Percentiles rank a stretch among this genome's conserved stretches.
phyloP scores from a whole-genome alignment of 768 basidiomycete species.

The Jaapia argillacea region DNA sequence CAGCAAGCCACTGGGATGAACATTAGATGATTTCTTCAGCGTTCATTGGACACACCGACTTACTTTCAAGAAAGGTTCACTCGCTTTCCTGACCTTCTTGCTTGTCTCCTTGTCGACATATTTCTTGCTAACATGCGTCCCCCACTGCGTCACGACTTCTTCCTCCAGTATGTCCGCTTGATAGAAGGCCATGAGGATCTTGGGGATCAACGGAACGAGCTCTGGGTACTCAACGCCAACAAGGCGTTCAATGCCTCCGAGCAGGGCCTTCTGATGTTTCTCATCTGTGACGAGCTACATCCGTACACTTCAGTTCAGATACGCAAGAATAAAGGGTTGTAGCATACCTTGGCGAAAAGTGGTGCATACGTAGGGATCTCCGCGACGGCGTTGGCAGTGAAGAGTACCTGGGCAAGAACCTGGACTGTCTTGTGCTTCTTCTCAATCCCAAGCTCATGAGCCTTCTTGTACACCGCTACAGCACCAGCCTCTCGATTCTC shows the following conservation, averaged over 20 bases:
- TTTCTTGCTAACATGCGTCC: slow-evolving; percentile 93
- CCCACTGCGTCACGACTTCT: slow-evolving; percentile 84
- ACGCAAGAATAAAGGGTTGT: slow-evolving; percentile 8
- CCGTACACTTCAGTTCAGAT: neutral
- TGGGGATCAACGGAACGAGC: slow-evolving; percentile 64
- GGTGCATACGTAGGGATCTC: slow-evolving; percentile 59
- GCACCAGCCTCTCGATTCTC: slow-evolving; percentile 53
- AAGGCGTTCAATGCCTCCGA: slow-evolving; percentile 88
- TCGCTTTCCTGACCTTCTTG: slow-evolving; percentile 94
- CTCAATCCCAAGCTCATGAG: slow-evolving; percentile 83
- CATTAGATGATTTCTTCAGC: neutral
- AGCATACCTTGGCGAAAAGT: slow-evolving; percentile 65
- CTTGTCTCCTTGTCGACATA: slow-evolving; percentile 91
- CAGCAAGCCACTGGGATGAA: slow-evolving; percentile 70
- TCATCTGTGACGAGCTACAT: slow-evolving; percentile 78
- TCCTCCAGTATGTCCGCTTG: slow-evolving; percentile 91
- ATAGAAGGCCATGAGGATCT: slow-evolving; percentile 91
- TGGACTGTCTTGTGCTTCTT: slow-evolving; percentile 90
- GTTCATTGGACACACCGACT: slow-evolving; percentile 10
- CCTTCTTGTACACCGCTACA: slow-evolving; percentile 76
- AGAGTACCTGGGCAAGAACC: slow-evolving; percentile 76
- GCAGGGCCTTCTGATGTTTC: slow-evolving; percentile 90
- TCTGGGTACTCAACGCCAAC: slow-evolving; percentile 70
- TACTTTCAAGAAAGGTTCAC: slow-evolving; percentile 91
- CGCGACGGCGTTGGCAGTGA: slow-evolving; percentile 57